These are phyloP conservation scores for Zalaria sp. DNA, from an alignment of 2,329 filamentous ascomycete genomes.

Conservation along the genomic window DNA sequence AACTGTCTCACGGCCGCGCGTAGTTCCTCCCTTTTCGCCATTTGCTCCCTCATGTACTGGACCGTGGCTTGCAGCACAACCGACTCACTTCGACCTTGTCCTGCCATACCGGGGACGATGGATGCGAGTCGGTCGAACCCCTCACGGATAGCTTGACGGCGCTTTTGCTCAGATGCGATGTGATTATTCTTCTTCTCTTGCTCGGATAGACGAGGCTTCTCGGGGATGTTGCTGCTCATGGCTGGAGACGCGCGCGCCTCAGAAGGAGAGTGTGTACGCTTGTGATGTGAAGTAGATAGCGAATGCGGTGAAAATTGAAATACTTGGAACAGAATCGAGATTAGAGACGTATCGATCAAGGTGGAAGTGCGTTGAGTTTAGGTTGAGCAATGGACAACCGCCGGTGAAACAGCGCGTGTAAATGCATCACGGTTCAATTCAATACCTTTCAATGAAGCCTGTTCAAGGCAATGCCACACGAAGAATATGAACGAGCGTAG, in stretches of 20 bases:
- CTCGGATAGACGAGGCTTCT: constrained; percentile 53
- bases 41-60: constrained; percentile 27
- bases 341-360: neutral
- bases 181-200: constrained; percentile 62
- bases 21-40: constrained; percentile 21
- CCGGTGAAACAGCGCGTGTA: too few species aligned
- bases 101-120: constrained; percentile 68
- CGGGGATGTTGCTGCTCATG: constrained; percentile 14
- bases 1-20: constrained; percentile 18
- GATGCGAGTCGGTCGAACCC: constrained; percentile 71
- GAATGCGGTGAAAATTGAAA: too few species aligned
- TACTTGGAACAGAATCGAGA: neutral
- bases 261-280: neutral
- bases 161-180: constrained; percentile 54
- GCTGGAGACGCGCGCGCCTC: constrained; percentile 6
- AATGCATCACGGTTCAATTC: too few species aligned
- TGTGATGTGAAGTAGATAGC: too few species aligned
- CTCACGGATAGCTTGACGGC: constrained; percentile 61
- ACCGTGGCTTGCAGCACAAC: constrained; percentile 53
- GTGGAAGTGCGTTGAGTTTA: neutral
- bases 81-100: constrained; percentile 73
- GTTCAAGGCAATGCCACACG: too few species aligned
- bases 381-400: too few species aligned
- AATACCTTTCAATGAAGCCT: too few species aligned
- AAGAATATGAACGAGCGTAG: too few species aligned